Conservation (phyloP, 1,139 yeast genomes). For the Saccharomyces hybrid region DNA sequence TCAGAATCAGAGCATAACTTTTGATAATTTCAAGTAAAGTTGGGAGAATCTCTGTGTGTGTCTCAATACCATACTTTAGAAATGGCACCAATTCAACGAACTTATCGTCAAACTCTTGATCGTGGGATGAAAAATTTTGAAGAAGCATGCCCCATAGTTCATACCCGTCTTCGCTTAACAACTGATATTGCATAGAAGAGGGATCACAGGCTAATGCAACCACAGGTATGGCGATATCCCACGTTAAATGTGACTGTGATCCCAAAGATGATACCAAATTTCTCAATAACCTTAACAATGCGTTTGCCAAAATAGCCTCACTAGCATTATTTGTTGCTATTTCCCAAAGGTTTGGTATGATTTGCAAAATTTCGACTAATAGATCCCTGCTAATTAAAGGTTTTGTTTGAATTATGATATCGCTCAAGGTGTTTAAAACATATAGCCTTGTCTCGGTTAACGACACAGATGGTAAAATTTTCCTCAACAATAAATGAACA, state of each 20-base stretch:
- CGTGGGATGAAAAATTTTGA: slow-evolving; percentile 39
- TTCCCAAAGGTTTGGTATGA: slow-evolving; percentile 75
- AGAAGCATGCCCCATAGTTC: slow-evolving; percentile 74
- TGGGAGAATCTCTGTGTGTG: slow-evolving; percentile 73
- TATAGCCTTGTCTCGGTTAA: slow-evolving; percentile 70
- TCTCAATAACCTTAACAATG: slow-evolving; percentile 62
- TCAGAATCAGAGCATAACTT: slow-evolving; percentile 59
- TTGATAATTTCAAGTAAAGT: slow-evolving; percentile 59
- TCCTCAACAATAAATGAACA: slow-evolving; percentile 41
- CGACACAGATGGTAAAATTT: slow-evolving; percentile 42
- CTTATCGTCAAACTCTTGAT: slow-evolving; percentile 21
- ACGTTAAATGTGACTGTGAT: slow-evolving; percentile 49
- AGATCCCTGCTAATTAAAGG: slow-evolving; percentile 49
- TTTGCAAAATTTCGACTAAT: slow-evolving; percentile 46
- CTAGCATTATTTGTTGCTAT: slow-evolving; percentile 42
- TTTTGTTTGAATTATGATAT: slow-evolving; percentile 56
- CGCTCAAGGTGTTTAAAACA: slow-evolving; percentile 58
- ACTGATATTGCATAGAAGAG: slow-evolving; percentile 49
- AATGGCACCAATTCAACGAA: slow-evolving; percentile 28
- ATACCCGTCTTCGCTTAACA: slow-evolving; percentile 79
- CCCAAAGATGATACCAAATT: slow-evolving; percentile 61
- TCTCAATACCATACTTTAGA: slow-evolving; percentile 40
- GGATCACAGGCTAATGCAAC: slow-evolving; percentile 59
- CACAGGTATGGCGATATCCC: slow-evolving; percentile 61
- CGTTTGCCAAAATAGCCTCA: slow-evolving; percentile 63